A percentile compares a stretch with the other conserved stretches of the same genome.
phyloP scores from a whole-genome alignment of 2,329 filamentous ascomycete genomes.

The Ophioceras dolichostomum region DNA sequence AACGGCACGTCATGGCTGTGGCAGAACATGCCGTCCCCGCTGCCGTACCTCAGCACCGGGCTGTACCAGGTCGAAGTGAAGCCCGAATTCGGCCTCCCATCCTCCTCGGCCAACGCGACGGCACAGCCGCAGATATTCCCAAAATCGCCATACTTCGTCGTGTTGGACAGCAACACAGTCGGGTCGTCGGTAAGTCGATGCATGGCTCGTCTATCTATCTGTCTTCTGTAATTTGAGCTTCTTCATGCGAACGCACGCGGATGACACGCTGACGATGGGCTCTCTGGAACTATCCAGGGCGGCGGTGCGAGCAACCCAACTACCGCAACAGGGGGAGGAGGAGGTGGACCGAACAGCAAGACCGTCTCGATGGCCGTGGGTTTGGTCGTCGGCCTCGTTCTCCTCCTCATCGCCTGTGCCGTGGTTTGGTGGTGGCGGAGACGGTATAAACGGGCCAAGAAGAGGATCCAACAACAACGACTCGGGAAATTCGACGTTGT shows the following conservation, averaged over 20 bases:
- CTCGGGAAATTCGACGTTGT: neutral
- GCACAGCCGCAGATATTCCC: neutral
- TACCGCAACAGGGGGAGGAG: neutral
- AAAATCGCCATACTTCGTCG: neutral
- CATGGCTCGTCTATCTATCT: neutral
- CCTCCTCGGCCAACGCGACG: neutral
- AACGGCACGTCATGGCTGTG: constrained; percentile 11
- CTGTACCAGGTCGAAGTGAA: constrained; percentile 15
- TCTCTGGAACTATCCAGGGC: neutral
- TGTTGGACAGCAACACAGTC: neutral
- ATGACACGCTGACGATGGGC: neutral
- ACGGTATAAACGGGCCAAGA: neutral
- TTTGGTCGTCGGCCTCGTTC: neutral
- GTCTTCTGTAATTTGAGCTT: neutral
- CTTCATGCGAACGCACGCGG: neutral
- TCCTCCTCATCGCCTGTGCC: neutral
- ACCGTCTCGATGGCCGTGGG: neutral
- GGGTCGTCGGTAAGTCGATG: neutral
- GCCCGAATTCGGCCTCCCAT: neutral
- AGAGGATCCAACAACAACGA: too few species aligned
- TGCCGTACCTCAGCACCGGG: constrained; percentile 10
- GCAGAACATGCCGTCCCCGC: constrained; percentile 12
- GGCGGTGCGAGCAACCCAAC: neutral
- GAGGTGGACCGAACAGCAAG: neutral
- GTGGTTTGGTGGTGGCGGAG: neutral